Evolutionary conservation across 176 grass and related monocot species (phyloP).

Genomic region (Stipa capillata): DNA sequence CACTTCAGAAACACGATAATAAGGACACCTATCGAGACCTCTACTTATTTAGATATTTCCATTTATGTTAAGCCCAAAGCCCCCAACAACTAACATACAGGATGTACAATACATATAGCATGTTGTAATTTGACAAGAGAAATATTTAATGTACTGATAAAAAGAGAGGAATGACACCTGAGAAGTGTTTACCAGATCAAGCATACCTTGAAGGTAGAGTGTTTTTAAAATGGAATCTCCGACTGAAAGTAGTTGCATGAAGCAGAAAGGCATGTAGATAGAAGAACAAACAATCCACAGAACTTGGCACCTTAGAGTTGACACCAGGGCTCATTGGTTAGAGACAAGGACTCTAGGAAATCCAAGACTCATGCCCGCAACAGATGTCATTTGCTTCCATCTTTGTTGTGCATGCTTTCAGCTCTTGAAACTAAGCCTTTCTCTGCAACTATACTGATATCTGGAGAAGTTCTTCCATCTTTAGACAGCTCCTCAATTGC

Average conservation of each 20-base stretch:
- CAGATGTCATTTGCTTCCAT: constrained; percentile 27
- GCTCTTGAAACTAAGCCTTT: constrained; percentile 38
- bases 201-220: constrained; percentile 17
- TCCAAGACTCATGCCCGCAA: not conserved
- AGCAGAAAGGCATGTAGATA: not conserved
- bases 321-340: not conserved
- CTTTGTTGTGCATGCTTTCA: constrained; percentile 13
- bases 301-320: constrained; percentile 1
- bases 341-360: not conserved
- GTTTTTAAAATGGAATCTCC: too few species aligned
- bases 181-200: not conserved
- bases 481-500: constrained; percentile 47
- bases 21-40: not conserved
- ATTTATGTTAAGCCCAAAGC: not conserved
- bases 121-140: not conserved
- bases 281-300: not conserved
- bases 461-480: constrained; percentile 46
- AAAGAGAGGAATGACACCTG: not conserved
- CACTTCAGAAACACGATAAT: not conserved
- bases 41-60: not conserved
- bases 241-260: not conserved
- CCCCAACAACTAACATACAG: not conserved
- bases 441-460: constrained; percentile 50
- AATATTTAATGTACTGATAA: not conserved
- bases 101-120: not conserved